Conservation (phyloP, 2,329 filamentous ascomycete genomes). For the Xylariomycetidae sp. region DNA sequence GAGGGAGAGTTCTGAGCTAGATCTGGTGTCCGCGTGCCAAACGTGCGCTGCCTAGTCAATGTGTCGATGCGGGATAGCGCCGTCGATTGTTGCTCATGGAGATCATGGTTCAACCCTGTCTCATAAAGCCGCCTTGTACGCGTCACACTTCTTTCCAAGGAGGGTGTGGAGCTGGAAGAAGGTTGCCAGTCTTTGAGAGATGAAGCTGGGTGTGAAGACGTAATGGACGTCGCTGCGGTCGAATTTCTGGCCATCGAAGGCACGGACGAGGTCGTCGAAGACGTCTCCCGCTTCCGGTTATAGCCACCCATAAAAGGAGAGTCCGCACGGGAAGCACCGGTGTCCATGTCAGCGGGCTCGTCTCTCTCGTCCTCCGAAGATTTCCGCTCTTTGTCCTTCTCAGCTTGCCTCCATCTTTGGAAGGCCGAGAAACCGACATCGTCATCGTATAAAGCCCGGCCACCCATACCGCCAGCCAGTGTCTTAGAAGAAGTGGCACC, state of each 20-base stretch:
- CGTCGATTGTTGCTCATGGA: slow-evolving; percentile 75
- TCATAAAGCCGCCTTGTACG: slow-evolving; percentile 78
- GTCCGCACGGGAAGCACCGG: slow-evolving; percentile 38
- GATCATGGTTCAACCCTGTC: slow-evolving; percentile 71
- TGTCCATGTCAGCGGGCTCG: slow-evolving; percentile 32
- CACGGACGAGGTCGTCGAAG: slow-evolving; percentile 72
- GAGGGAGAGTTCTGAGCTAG: slow-evolving; percentile 40
- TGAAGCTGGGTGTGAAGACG: slow-evolving; percentile 59
- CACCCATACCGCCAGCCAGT: slow-evolving; percentile 49
- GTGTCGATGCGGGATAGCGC: slow-evolving; percentile 77
- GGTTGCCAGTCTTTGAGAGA: slow-evolving; percentile 49
- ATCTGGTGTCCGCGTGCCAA: slow-evolving; percentile 48
- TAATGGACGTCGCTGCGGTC: slow-evolving; percentile 82
- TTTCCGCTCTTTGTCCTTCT: slow-evolving; percentile 54
- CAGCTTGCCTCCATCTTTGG: slow-evolving; percentile 64
- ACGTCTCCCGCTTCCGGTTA: slow-evolving; percentile 76
- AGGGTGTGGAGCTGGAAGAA: slow-evolving; percentile 33
- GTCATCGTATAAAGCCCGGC: slow-evolving; percentile 74
- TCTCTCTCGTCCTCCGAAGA: slow-evolving; percentile 36
- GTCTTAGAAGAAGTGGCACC: slow-evolving; percentile 40
- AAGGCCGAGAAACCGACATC: slow-evolving; percentile 82
- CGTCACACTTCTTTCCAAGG: slow-evolving; percentile 60
- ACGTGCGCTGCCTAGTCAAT: slow-evolving; percentile 59
- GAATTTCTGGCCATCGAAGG: slow-evolving; percentile 69
- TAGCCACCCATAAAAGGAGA: slow-evolving; percentile 59